These are phyloP conservation scores for Otatea glauca DNA, from an alignment of 176 grass and related monocot species.

Conservation along the genomic window DNA sequence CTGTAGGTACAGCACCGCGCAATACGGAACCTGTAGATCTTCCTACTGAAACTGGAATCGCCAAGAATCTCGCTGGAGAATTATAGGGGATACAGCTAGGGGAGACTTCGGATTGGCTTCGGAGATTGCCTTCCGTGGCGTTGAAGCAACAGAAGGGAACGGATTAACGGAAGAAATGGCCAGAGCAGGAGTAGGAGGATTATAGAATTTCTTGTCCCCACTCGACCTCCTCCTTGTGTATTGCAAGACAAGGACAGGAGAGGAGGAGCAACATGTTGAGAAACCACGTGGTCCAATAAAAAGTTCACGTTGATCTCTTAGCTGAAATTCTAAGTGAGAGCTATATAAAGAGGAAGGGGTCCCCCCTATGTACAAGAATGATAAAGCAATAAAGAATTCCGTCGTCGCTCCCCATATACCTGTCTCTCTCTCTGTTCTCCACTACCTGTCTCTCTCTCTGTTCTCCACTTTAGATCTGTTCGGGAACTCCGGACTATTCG, in stretches of 20 bases:
- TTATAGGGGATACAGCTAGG: not conserved
- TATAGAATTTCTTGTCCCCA: not conserved
- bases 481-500: too few species aligned
- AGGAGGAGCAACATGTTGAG: not conserved
- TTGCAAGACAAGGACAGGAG: slow-evolving; percentile 24
- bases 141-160: slow-evolving; percentile 27
- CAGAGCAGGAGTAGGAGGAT: slow-evolving; percentile 21
- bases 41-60: not conserved
- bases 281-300: too few species aligned
- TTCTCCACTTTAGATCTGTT: too few species aligned
- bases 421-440: too few species aligned
- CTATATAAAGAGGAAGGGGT: too few species aligned
- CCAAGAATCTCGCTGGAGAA: not conserved
- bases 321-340: too few species aligned
- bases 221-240: not conserved
- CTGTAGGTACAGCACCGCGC: not conserved
- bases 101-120: slow-evolving; percentile 14
- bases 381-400: too few species aligned
- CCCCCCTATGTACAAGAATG: too few species aligned
- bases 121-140: slow-evolving; percentile 27
- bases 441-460: too few species aligned
- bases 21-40: not conserved
- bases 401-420: too few species aligned
- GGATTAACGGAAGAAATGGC: slow-evolving; percentile 28
- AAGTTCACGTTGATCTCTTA: too few species aligned